A percentile compares a stretch with the other conserved stretches of the same genome.
phyloP scores from a whole-genome alignment of 495 filamentous ascomycete species.

The Chaetomium fimeti region DNA sequence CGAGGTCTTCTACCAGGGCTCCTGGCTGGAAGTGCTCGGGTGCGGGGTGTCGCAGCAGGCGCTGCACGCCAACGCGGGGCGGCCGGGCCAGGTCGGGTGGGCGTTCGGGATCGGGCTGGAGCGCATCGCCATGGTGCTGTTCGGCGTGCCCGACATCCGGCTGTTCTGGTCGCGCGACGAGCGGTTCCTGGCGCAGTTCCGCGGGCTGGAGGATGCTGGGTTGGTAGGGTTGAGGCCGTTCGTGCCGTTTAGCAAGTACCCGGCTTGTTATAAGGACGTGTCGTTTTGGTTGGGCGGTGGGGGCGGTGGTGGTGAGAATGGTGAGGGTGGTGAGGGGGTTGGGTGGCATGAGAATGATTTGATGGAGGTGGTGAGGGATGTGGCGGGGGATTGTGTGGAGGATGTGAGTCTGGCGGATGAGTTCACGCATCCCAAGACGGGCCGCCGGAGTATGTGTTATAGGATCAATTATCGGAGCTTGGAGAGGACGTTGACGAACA shows the following conservation, averaged over 20 bases:
- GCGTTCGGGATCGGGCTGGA: conserved; percentile 94
- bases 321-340: conserved; percentile 39
- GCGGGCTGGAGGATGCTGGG: conserved; percentile 48
- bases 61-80: conserved; percentile 71
- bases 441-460: conserved; percentile 82
- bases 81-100: conserved; percentile 79
- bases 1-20: conserved; percentile 90
- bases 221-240: conserved; percentile 60
- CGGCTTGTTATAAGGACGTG: conserved; percentile 83
- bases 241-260: conserved; percentile 83
- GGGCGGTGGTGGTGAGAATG: conserved; percentile 52
- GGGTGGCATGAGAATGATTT: conserved; percentile 92
- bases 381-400: conserved; percentile 80
- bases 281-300: conserved; percentile 81
- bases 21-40: conserved; percentile 93
- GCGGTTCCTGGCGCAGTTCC: conserved; percentile 82
- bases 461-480: conserved; percentile 87
- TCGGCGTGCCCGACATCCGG: conserved; percentile 93
- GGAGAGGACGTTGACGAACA: conserved; percentile 81
- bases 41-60: conserved; percentile 88
- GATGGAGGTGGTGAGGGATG: conserved; percentile 85
- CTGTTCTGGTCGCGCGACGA: conserved; percentile 89
- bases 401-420: conserved; percentile 77
- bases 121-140: conserved; percentile 93
- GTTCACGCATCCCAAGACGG: conserved; percentile 86